phyloP scores from a whole-genome alignment of 2,329 filamentous ascomycete genomes.

The Raffaelea deltoideospora region DNA sequence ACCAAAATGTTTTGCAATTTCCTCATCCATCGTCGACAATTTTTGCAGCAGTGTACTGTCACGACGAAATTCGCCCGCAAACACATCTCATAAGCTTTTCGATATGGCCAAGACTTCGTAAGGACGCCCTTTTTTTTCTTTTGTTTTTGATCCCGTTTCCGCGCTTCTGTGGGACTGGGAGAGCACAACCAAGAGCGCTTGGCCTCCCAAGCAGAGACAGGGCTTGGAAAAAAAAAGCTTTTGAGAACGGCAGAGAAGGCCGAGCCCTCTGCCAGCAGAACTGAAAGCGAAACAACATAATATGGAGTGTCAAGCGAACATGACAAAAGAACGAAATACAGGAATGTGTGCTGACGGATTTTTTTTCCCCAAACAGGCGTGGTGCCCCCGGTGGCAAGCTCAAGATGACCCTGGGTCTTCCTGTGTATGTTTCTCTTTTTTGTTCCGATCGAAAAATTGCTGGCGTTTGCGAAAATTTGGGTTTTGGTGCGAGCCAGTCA shows the following conservation, averaged over 20 bases:
- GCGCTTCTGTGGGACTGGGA: no score
- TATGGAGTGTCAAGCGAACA: neutral
- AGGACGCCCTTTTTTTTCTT: no score
- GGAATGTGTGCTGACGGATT: neutral
- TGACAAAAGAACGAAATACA: conserved; percentile 3
- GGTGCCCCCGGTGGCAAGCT: conserved; percentile 99
- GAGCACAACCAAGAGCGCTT: no score
- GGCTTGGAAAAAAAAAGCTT: neutral
- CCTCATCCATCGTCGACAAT: neutral
- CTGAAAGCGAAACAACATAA: no score
- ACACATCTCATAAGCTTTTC: no score
- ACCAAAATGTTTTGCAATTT: neutral
- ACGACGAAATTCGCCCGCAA: no score
- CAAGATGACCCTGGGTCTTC: conserved; percentile 99
- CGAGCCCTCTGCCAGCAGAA: no score
- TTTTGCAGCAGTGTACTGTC: no score
- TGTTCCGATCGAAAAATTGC: neutral
- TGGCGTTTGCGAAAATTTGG: no score
- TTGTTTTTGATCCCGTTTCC: no score
- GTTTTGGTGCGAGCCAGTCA: no score
- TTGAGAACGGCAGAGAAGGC: neutral
- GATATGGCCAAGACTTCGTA: neutral
- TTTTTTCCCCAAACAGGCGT: conserved; percentile 33
- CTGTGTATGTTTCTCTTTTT: conserved; percentile 61
- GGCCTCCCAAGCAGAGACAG: neutral